Conservation (phyloP, 78 protist species). For the Tieghemostelium lacteum region DNA sequence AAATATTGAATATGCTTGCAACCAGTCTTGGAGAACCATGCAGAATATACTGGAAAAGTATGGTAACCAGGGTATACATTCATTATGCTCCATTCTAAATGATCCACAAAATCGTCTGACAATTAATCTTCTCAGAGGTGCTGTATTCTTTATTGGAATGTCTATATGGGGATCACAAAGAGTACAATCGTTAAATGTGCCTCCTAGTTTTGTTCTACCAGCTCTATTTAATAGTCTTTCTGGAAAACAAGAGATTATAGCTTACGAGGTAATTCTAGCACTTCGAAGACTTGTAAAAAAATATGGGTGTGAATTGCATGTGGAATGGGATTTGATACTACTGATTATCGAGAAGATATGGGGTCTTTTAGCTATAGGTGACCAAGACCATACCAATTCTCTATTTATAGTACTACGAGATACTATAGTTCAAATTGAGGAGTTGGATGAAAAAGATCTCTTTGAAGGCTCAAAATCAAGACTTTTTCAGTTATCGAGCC, state of each 20-base stretch:
- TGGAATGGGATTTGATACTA: constrained; percentile 79
- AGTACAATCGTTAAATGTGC: constrained; percentile 22
- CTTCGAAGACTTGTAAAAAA: constrained; percentile 72
- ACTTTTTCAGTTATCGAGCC: constrained; percentile 10
- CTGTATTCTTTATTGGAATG: constrained; percentile 82
- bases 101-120: constrained; percentile 59
- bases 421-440: constrained; percentile 32
- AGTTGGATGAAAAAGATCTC: constrained; percentile 23
- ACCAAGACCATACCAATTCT: background rate
- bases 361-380: background rate
- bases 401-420: constrained; percentile 55
- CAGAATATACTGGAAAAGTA: constrained; percentile 52
- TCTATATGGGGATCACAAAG: constrained; percentile 83
- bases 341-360: constrained; percentile 32
- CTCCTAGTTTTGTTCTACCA: constrained; percentile 45
- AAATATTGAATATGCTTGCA: constrained; percentile 56
- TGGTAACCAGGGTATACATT: constrained; percentile 62
- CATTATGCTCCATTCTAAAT: constrained; percentile 48
- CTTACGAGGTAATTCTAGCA: constrained; percentile 72
- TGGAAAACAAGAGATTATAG: constrained; percentile 66
- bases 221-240: constrained; percentile 62
- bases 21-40: constrained; percentile 53
- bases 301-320: constrained; percentile 54
- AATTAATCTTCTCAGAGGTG: constrained; percentile 62
- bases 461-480: constrained; percentile 34